These are phyloP conservation scores for Acanthamoeba triangularis DNA, from an alignment of 208 protist genomes.

Conservation along the genomic window DNA sequence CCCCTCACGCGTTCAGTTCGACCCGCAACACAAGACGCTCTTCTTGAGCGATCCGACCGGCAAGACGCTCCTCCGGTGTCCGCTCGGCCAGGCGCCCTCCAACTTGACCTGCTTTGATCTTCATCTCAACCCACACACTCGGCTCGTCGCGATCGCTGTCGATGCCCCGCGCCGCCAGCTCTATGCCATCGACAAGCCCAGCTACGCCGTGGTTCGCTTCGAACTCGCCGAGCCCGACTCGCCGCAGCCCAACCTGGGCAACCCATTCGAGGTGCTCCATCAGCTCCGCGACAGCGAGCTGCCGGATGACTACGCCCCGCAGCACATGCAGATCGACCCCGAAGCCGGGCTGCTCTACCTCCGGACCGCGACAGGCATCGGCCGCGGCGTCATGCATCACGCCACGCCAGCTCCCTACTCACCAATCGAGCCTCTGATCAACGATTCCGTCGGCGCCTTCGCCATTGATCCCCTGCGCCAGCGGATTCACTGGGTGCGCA, in stretches of 20 bases:
- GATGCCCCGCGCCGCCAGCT: neutral
- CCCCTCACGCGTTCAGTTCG: neutral
- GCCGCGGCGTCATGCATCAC: neutral
- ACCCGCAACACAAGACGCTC: neutral
- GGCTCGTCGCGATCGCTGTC: neutral
- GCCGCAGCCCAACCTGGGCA: neutral
- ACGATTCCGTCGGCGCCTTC: neutral
- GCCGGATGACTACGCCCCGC: neutral
- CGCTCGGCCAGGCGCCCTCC: too few species aligned
- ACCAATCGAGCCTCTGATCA: neutral
- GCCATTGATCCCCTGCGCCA: neutral
- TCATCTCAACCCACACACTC: neutral
- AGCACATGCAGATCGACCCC: neutral
- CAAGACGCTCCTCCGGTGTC: too few species aligned
- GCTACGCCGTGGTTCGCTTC: neutral
- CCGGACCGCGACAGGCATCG: neutral
- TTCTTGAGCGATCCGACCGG: neutral
- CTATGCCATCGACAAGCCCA: neutral
- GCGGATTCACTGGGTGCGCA: neutral
- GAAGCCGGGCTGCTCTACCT: neutral
- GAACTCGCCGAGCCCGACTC: neutral
- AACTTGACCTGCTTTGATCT: neutral
- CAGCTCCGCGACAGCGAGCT: neutral
- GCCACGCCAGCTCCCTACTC: neutral
- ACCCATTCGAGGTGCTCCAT: slow-evolving; percentile 1